A percentile compares a stretch with the other conserved stretches of the same genome.
Conservation (phyloP, 1,139 yeast genomes). For the Hyphopichia khmerensis region DNA sequence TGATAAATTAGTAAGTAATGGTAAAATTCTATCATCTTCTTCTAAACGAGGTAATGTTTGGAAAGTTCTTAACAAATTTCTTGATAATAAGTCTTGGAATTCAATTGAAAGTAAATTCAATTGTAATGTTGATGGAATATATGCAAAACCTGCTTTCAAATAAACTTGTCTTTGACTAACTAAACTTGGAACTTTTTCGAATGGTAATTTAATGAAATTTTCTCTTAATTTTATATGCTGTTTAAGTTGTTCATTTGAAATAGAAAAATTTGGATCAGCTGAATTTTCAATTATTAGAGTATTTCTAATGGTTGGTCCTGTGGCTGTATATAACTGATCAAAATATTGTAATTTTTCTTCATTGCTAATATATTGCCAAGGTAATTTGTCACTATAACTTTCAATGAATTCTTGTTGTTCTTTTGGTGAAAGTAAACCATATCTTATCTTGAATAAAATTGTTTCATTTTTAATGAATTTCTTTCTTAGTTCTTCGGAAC, state of each 20-base stretch:
- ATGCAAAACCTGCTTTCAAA: constrained; percentile 70
- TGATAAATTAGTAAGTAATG: constrained; percentile 76
- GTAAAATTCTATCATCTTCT: constrained; percentile 87
- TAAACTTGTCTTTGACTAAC: constrained; percentile 69
- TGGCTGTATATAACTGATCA: constrained; percentile 55
- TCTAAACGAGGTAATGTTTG: constrained; percentile 81
- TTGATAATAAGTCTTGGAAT: constrained; percentile 53
- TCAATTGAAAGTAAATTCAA: constrained; percentile 66
- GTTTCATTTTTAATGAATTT: constrained; percentile 80
- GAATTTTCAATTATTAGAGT: constrained; percentile 26
- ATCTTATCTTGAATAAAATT: constrained; percentile 71
- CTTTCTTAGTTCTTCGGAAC: constrained; percentile 80
- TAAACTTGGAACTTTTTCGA: constrained; percentile 78
- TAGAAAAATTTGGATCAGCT: constrained; percentile 25
- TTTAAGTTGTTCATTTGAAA: constrained; percentile 43
- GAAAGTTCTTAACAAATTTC: constrained; percentile 64
- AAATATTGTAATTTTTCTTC: constrained; percentile 58
- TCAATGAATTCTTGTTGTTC: constrained; percentile 74
- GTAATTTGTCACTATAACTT: constrained; percentile 49
- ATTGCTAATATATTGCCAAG: constrained; percentile 68
- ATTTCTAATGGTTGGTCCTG: constrained; percentile 34
- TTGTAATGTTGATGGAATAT: constrained; percentile 82
- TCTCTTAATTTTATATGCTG: constrained; percentile 49
- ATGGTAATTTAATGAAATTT: constrained; percentile 77
- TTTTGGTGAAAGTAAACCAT: constrained; percentile 56